These are phyloP conservation scores for Sclerospora graminicola DNA, from an alignment of 352 stramenopile species.

Conservation along the genomic window DNA sequence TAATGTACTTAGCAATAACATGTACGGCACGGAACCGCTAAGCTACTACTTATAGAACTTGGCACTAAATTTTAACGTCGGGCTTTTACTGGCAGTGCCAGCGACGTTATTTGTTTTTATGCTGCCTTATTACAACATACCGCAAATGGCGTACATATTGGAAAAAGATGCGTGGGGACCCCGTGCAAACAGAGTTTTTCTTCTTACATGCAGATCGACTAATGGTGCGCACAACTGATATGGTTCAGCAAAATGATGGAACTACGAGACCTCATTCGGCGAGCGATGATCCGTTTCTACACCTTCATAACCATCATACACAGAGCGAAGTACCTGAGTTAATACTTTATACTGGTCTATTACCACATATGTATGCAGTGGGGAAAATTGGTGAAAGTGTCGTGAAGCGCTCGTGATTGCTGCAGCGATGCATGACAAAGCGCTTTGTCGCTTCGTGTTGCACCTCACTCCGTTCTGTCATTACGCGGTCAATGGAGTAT, in stretches of 20 bases:
- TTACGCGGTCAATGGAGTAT: constrained; percentile 78
- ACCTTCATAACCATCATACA: constrained; percentile 29
- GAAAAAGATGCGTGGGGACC: constrained; percentile 78
- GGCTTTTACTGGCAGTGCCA: no score
- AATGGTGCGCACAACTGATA: constrained; percentile 37
- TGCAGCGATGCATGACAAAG: constrained; percentile 58
- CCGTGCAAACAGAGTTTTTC: constrained; percentile 84
- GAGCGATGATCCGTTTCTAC: constrained; percentile 22
- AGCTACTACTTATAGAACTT: no score
- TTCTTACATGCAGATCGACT: constrained; percentile 61
- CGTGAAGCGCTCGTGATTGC: constrained; percentile 77
- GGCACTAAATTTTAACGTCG: no score
- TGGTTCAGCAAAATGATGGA: constrained; percentile 1
- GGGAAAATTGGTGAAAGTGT: constrained; percentile 74
- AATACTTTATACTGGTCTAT: constrained; percentile 69
- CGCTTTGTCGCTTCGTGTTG: constrained; percentile 74
- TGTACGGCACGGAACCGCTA: no score
- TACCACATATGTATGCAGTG: constrained; percentile 79
- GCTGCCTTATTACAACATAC: no score
- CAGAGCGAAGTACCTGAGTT: constrained; percentile 58
- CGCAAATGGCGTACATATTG: no score
- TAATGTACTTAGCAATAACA: no score
- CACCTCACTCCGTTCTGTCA: constrained; percentile 82
- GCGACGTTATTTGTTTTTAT: constrained; percentile 81
- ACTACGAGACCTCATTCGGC: constrained; percentile 4